Conservation (phyloP, 768 basidiomycete genomes). For the Pisolithus marmoratus region DNA sequence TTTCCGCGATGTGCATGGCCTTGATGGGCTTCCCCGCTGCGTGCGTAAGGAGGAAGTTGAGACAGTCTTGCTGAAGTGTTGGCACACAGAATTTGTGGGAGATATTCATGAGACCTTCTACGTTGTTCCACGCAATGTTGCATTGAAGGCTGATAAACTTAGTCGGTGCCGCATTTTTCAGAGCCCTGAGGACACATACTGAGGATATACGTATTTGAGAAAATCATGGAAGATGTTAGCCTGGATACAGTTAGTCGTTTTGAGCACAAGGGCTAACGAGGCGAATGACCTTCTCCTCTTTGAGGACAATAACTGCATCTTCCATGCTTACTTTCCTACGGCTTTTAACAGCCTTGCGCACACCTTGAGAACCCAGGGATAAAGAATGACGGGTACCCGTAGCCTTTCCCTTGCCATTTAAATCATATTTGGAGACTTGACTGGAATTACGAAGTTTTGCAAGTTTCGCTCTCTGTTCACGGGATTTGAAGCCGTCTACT, state of each 20-base stretch:
- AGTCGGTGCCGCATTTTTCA: constrained; percentile 1
- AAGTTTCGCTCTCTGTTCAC: constrained; percentile 48
- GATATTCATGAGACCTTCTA: constrained; percentile 86
- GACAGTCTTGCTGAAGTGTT: constrained; percentile 73
- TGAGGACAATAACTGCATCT: constrained; percentile 83
- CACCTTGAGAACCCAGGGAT: constrained; percentile 20
- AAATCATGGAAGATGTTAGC: constrained; percentile 91
- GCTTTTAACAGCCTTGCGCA: constrained; percentile 37
- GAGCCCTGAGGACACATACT: constrained; percentile 44
- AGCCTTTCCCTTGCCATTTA: constrained; percentile 18
- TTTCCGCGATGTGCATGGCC: constrained; percentile 87
- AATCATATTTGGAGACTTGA: constrained; percentile 15
- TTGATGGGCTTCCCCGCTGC: constrained; percentile 91
- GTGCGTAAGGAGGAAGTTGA: constrained; percentile 84
- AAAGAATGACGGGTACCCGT: constrained; percentile 1
- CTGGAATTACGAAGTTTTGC: constrained; percentile 50
- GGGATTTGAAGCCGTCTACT: constrained; percentile 24
- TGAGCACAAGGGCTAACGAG: not conserved
- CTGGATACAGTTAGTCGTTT: constrained; percentile 24
- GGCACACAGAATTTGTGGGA: constrained; percentile 85
- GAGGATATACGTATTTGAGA: constrained; percentile 88
- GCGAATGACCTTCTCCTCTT: constrained; percentile 69
- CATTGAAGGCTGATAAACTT: constrained; percentile 61
- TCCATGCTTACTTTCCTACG: constrained; percentile 44
- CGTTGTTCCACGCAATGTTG: constrained; percentile 94